Conservation (phyloP, 2,329 filamentous ascomycete genomes). For the Penicillium sumatraense region DNA sequence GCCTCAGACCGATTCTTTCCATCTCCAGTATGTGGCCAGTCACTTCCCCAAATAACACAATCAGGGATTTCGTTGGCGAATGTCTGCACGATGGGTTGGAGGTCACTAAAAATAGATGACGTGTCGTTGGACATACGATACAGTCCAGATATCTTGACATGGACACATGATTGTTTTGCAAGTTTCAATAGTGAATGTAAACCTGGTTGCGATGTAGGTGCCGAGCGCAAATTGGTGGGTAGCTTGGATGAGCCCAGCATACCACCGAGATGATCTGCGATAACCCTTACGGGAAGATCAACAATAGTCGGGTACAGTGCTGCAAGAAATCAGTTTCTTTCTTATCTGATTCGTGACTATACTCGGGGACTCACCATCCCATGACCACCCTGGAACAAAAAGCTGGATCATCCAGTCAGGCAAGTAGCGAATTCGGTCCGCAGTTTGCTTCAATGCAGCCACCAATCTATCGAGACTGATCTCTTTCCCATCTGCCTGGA, state of each 20-base stretch:
- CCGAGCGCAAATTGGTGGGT: background rate
- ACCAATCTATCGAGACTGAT: background rate
- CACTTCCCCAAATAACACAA: background rate
- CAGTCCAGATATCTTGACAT: background rate
- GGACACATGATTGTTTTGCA: background rate
- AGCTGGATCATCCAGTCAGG: conserved; percentile 2
- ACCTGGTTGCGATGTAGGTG: background rate
- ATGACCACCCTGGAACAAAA: background rate
- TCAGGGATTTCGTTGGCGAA: background rate
- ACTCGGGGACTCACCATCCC: background rate
- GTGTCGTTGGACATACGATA: background rate
- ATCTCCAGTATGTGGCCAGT: background rate
- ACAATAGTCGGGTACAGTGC: background rate
- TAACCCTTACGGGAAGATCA: background rate
- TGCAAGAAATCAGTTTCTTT: background rate
- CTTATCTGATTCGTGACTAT: no score
- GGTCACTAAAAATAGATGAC: background rate
- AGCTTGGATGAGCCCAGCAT: background rate
- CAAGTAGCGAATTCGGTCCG: background rate
- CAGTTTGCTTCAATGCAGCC: background rate
- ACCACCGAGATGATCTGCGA: background rate
- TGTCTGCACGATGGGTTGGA: background rate
- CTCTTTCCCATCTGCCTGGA: background rate
- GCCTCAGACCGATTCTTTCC: background rate
- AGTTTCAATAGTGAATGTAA: background rate